Evolutionary conservation across 176 grass and related monocot species (phyloP), one percentile per base, ranked within the genome.

Genomic region (Lolium multiflorum): DNA sequence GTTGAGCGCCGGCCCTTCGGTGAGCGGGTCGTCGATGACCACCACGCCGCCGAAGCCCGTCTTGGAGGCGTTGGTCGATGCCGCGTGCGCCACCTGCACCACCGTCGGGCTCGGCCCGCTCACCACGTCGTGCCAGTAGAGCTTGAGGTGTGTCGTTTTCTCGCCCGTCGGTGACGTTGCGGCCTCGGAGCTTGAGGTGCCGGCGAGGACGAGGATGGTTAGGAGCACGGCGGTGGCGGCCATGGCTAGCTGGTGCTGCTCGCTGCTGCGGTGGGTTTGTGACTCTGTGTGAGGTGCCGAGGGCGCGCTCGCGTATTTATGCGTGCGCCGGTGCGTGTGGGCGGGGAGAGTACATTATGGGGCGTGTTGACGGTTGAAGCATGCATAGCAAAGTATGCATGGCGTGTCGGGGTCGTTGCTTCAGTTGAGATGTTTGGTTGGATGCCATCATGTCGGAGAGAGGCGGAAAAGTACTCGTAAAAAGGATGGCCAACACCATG

Each of bases 1-100:
- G 25, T 31, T 65, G 62, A 65, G 24, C 62, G 24, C 62, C 62
- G 62, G 62, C 1, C 62, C 62, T 5, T 62, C 72, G 7, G 91
- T 96, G 5, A 96, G 83, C 58, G 89, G 68, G 89, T 96, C 87
- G 83, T 96, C 91, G 71, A 93, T 92, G 22, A 96, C 83, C 12
- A 86, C n/a, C 35, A 96, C 46, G 20, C 68, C 67, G 63, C 91
- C 91, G 79, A 96, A 96, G 17, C 2, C 26, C 25, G 66, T 88
- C 81, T 73, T 44, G 28, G 91, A 84, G 5, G 68, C 77, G 65
- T 76, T 89, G 22, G 89, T 71, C 6, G 28, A 31, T 4, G 49
- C 74, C 1, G 62, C 88, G 1, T 0, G 62, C 39, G 89, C 87
- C 52, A 96, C 91, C 31, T 0, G 77, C 62, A 93, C 81, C 43